Evolutionary conservation across 768 basidiomycete species (phyloP), one percentile per base, ranked within the genome.

Genomic region (Udeniomyces megalosporus): DNA sequence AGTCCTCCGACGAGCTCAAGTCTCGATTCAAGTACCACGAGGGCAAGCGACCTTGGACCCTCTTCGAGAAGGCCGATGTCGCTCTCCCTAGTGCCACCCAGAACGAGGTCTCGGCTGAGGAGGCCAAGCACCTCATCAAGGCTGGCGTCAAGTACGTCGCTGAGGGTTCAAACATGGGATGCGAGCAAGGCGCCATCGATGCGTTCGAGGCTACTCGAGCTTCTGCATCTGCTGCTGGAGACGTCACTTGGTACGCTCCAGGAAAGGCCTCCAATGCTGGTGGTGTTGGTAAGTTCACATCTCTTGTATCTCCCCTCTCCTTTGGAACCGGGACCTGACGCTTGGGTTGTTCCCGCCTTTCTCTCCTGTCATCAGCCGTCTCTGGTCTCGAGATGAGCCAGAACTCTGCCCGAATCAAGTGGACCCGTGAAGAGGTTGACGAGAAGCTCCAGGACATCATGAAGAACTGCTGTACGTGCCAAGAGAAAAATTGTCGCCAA

Each of bases 101-200:
- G 72, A 84, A 84, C 71, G 83, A 84, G 71, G 80, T 84, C 38
- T 80, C 78, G 44, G 78, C 75, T 51, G 81, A 81, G 67, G 85
- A 86, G 71, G 85, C 85, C 46, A 75, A 83, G 73, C 81, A 80
- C 1, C 78, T 86, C 68, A 70, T 84, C 70, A 80, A 79, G 70
- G 83, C 84, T 52, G 84, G 85, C 64, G 79, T 79, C 66, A 74
- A 80, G 69, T 81, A 85, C 73, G 79, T 86, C 52, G 84, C 84
- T 57, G 84, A 86, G 72, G 84, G 84, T 32, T 83, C 81, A 66
- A 85, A 84, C 77, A 85, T 85, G 83, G 84, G 84, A 50, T 84
- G 80, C 74, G 84, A 84, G 4, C 75, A 79, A 68, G 83, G 83
- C 69, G 85, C 84, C 56, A 80, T 86, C 70, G 79, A 82, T 59